Percentiles rank a stretch among this genome's conserved stretches.
phyloP scores from a whole-genome alignment of 2,329 filamentous ascomycete genomes.

The Ophiostoma sp. region DNA sequence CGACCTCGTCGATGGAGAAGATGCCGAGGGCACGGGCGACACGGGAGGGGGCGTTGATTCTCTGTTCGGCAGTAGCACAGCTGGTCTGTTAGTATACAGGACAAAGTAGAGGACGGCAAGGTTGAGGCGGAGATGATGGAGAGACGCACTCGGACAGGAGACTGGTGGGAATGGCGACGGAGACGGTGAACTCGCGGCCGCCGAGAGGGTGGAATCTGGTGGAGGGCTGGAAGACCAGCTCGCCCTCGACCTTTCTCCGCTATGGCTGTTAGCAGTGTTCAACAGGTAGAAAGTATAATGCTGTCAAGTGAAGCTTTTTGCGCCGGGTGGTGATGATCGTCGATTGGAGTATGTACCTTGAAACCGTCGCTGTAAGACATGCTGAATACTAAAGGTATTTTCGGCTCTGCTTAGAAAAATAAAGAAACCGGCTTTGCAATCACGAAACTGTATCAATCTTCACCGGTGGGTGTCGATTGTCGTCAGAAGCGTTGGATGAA shows the following conservation, averaged over 20 bases:
- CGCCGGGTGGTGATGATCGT: not conserved
- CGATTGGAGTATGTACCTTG: conserved; percentile 23
- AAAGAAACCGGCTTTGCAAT: not conserved
- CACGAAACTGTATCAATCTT: not conserved
- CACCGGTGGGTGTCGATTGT: not conserved
- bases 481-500: conserved; percentile 10
- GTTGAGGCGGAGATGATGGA: not conserved
- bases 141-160: conserved; percentile 63
- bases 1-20: conserved; percentile 77
- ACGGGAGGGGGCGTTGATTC: conserved; percentile 65
- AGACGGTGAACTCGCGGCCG: conserved; percentile 67
- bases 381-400: not conserved
- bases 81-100: conserved; percentile 38
- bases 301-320: not conserved
- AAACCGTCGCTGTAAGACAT: conserved; percentile 29
- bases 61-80: conserved; percentile 66
- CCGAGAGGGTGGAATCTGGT: conserved; percentile 61
- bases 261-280: conserved; percentile 29
- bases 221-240: conserved; percentile 58
- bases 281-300: not conserved
- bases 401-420: not conserved
- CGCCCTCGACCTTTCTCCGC: conserved; percentile 45
- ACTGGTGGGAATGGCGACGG: conserved; percentile 72
- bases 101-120: not conserved
- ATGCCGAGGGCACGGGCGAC: conserved; percentile 77